These are phyloP conservation scores for Colletotrichum limetticola DNA, from an alignment of 2,329 filamentous ascomycete species.

Conservation along the genomic window DNA sequence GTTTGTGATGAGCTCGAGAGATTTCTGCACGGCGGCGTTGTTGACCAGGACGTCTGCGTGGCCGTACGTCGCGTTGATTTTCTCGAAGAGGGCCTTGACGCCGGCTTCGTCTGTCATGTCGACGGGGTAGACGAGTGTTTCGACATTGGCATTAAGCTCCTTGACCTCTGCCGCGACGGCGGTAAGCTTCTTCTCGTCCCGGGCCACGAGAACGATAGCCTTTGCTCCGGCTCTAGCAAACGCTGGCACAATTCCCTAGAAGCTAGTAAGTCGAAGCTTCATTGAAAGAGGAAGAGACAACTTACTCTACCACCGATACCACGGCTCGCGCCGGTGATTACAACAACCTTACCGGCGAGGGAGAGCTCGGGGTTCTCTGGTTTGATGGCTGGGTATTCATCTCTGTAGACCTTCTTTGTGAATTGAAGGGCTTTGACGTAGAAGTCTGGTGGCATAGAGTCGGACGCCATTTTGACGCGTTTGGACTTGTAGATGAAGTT, in stretches of 20 bases:
- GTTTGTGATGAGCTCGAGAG: neutral
- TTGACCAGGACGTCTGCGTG: constrained; percentile 55
- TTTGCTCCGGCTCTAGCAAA: constrained; percentile 37
- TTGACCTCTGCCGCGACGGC: constrained; percentile 47
- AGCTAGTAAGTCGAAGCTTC: neutral
- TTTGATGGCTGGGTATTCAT: constrained; percentile 45
- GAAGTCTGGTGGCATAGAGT: neutral
- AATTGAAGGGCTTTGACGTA: constrained; percentile 14
- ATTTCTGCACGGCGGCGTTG: constrained; percentile 47
- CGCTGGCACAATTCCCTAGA: constrained; percentile 35
- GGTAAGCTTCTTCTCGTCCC: constrained; percentile 47
- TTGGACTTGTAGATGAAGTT: neutral
- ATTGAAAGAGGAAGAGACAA: neutral
- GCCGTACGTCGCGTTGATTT: constrained; percentile 44
- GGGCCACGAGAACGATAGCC: constrained; percentile 41
- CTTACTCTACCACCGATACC: constrained; percentile 61
- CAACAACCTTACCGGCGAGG: constrained; percentile 58
- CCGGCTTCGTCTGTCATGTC: neutral
- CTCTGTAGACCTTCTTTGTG: neutral
- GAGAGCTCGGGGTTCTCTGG: constrained; percentile 48
- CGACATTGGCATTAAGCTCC: constrained; percentile 36
- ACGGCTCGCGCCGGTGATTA: constrained; percentile 73
- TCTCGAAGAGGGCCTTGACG: constrained; percentile 45
- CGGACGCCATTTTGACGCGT: neutral
- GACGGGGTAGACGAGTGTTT: constrained; percentile 12